Base-by-base conservation (phyloP, 257 asterid genomes). In the Petrea volubilis region DNA sequence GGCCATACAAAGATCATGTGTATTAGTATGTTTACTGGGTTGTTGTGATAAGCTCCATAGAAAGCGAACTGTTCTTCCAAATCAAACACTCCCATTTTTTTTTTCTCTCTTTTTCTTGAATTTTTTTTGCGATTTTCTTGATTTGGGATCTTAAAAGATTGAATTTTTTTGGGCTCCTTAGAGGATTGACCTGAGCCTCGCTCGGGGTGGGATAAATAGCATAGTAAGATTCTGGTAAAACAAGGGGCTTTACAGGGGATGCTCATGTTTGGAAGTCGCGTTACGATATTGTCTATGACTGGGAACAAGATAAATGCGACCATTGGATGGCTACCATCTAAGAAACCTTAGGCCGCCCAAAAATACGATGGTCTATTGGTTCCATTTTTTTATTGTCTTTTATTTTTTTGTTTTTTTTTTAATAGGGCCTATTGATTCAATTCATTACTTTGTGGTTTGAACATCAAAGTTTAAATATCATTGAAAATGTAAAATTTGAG, bases 1-100 rank as follows among this genome's bases (percentile, higher is more conserved):
- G 98, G 97, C 97, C 97, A 94, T 7, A 94, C 98, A 69, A 94
- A 94, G 47, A 89, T 20, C 86, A 86, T 83, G 56, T 95, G 99
- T 60, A 95, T 63, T 47, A 87, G 77, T 27, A 92, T 79, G 60
- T 92, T 95, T 6, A 82, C 41, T 2, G 92, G 96, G 81, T 95
- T 90, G 82, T 84, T 90, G 76, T 95, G 99, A 78, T 95, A 88
- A 72, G 98, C 92, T 33, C 99, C 99, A 56, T 95, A 95, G 82
- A 95, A 92, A 1, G 97, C 84, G 58, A 92, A 95, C 47, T 92
- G 97, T 71, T 88, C 69, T 59, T 95, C 99, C 68, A 95, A 84
- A 85, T 95, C 96, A 49, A 95, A 76, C 70, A 95, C 50, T n/a
- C 90, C 98, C 96, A 86, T 86, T 47, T 52, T 59, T 7, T 2